Evolutionary conservation across 2,329 filamentous ascomycete genomes (phyloP).

Genomic region (Ophiosphaerella korrae): DNA sequence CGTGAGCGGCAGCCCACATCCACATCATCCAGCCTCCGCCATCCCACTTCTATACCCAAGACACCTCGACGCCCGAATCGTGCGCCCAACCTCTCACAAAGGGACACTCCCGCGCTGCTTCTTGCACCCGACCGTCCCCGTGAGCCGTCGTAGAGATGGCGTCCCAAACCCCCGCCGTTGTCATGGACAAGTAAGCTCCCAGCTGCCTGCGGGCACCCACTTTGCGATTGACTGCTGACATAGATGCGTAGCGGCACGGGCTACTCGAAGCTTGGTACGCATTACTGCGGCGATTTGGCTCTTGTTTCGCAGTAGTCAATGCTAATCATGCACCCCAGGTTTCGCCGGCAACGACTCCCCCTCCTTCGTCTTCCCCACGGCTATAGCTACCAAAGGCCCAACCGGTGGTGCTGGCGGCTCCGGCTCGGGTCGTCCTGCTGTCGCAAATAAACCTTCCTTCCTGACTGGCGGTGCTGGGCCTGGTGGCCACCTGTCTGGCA

Average conservation of each 20-base stretch:
- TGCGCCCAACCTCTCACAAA: constrained; percentile 21
- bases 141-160: constrained; percentile 69
- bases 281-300: not conserved
- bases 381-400: constrained; percentile 91
- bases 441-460: constrained; percentile 94
- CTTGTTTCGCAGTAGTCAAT: not conserved
- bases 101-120: constrained; percentile 29
- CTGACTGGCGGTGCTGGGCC: constrained; percentile 87
- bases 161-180: constrained; percentile 99
- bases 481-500: constrained; percentile 80
- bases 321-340: constrained; percentile 62
- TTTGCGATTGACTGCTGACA: constrained; percentile 43
- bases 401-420: constrained; percentile 72
- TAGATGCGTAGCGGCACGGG: constrained; percentile 82
- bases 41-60: constrained; percentile 42
- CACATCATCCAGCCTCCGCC: constrained; percentile 32
- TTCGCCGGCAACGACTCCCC: constrained; percentile 99
- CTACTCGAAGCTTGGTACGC: constrained; percentile 95
- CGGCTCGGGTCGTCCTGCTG: constrained; percentile 84
- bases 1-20: constrained; percentile 22
- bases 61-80: constrained; percentile 27
- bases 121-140: constrained; percentile 16
- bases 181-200: constrained; percentile 98
- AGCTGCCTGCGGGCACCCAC: constrained; percentile 34
- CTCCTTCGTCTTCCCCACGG: constrained; percentile 98